Base-by-base conservation (phyloP, 495 filamentous ascomycete genomes). In the Thermothielavioides terrestris region DNA sequence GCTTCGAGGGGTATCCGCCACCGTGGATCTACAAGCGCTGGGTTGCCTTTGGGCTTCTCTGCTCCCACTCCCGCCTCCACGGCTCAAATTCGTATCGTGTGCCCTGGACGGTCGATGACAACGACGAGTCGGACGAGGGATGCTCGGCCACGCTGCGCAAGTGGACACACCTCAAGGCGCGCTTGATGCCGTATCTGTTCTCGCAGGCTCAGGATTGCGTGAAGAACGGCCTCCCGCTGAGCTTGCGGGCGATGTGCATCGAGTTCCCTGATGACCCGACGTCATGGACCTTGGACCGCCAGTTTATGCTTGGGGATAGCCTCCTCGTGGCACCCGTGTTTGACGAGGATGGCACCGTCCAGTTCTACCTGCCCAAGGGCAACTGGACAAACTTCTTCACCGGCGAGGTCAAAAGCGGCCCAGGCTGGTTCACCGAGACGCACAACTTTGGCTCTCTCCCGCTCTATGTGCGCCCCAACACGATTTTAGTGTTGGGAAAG, bases 11-110 rank as follows among this genome's bases (percentile, higher is more conserved):
- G 2, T 76, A 69, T 9, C 83, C 83, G 8, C 72, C 76, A 6
- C 77, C 82, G 0, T 79, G 79, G 60, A 77, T 86, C 51, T 88
- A 88, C 62, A 88, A 86, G 62, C 78, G 84, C 28, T 88, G 83
- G 83, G 81, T 86, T 6, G 81, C 82, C 4, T 85, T 86, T 52
- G 82, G 84, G 0, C 72, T 86, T 0, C 60, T 88, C 12, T 85
- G 79, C 54, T 78, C 77, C 0, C 82, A 86, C 61, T 82, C 77
- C 30, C 77, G 82, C 3, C 69, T 88, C 4, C 83, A 86, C 61
- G 83, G 83, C 1, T 76, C 72, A 18, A 77, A 73, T 22, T 80
- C 77, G 11, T 86, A 84, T 67, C 80, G 82, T 22, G 82, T 86
- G 9, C 83, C 83, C 21, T 86, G 83, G 83, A 75, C 79, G 17